phyloP scores from a whole-genome alignment of 441 rosid genomes.

The Kokia cookei region DNA sequence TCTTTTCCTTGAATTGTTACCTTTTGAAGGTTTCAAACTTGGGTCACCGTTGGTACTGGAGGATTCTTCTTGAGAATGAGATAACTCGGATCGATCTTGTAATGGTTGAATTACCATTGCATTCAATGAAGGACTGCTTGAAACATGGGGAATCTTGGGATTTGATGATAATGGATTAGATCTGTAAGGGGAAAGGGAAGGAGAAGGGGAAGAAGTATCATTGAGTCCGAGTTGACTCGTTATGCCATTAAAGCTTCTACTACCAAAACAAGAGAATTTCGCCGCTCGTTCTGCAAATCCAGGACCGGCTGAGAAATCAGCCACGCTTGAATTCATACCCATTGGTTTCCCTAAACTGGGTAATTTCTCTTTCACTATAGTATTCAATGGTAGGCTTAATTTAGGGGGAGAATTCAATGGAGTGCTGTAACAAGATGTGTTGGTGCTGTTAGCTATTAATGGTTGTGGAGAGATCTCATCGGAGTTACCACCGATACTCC shows the following conservation, averaged over 20 bases:
- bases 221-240: slow-evolving; percentile 20
- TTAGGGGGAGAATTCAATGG: slow-evolving; percentile 56
- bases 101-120: slow-evolving; percentile 5
- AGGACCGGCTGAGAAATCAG: slow-evolving; percentile 58
- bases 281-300: slow-evolving; percentile 67
- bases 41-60: slow-evolving; percentile 21
- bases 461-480: slow-evolving; percentile 38
- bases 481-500: slow-evolving; percentile 38
- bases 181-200: not conserved
- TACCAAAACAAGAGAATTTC: slow-evolving; percentile 55
- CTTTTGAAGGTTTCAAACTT: slow-evolving; percentile 12
- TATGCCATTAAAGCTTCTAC: slow-evolving; percentile 64
- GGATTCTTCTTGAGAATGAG: slow-evolving; percentile 15
- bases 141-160: slow-evolving; percentile 43
- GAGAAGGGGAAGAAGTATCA: slow-evolving; percentile 1
- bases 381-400: slow-evolving; percentile 17
- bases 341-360: slow-evolving; percentile 33
- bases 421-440: slow-evolving; percentile 35
- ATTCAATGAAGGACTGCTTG: slow-evolving; percentile 53
- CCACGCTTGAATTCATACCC: slow-evolving; percentile 40
- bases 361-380: slow-evolving; percentile 8
- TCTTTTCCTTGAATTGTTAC: slow-evolving; percentile 40
- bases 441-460: slow-evolving; percentile 24
- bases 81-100: slow-evolving; percentile 13
- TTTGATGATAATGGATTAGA: slow-evolving; percentile 19